phyloP scores from a whole-genome alignment of 202 grass and related monocot genomes.

The Schoenoplectus triqueter region DNA sequence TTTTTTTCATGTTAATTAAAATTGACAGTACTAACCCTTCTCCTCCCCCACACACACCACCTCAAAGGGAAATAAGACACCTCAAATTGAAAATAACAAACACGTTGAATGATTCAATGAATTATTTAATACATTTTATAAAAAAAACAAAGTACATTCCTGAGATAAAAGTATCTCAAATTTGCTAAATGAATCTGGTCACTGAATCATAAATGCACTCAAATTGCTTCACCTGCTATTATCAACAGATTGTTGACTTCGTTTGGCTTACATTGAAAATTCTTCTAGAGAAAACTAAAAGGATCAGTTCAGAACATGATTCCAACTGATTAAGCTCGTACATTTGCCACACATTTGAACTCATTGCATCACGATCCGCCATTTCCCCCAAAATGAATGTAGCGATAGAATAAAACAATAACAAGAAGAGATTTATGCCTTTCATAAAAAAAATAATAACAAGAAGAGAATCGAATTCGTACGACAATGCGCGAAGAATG shows the following conservation, averaged over 20 bases:
- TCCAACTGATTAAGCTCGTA: too few species aligned
- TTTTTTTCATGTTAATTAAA: slow-evolving; percentile 25
- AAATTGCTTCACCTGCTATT: not conserved
- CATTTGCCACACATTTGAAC: not conserved
- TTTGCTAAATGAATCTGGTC: not conserved
- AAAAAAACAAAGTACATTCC: not conserved
- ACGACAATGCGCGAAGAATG: slow-evolving; percentile 92
- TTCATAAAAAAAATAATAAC: not conserved
- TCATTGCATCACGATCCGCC: not conserved
- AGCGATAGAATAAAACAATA: too few species aligned
- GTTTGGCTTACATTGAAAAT: not conserved
- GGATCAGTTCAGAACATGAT: too few species aligned
- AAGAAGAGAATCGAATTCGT: slow-evolving; percentile 39
- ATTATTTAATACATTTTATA: not conserved
- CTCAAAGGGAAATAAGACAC: not conserved
- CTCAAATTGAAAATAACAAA: not conserved
- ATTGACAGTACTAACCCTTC: not conserved
- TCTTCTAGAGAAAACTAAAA: too few species aligned
- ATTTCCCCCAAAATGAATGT: not conserved
- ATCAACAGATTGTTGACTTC: slow-evolving; percentile 16
- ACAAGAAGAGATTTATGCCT: too few species aligned
- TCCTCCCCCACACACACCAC: not conserved
- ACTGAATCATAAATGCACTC: not conserved
- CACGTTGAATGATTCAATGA: slow-evolving; percentile 12
- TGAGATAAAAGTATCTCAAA: not conserved